Evolutionary conservation across 345 rosid genomes (phyloP).

Genomic region (Anacardium occidentale): DNA sequence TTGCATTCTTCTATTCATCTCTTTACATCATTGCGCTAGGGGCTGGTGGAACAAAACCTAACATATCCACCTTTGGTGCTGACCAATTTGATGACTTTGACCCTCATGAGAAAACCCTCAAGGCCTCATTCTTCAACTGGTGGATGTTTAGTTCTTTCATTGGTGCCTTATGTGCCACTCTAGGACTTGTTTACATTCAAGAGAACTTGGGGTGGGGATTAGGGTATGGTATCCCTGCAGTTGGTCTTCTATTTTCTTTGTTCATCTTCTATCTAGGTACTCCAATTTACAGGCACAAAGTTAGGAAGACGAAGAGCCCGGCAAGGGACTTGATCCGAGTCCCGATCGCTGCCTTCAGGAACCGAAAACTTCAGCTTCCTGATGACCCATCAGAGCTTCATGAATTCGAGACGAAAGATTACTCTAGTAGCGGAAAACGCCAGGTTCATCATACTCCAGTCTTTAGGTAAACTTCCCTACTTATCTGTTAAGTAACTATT

Average conservation of each 20-base stretch:
- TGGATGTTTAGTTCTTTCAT: conserved; percentile 91
- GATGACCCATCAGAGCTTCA: conserved; percentile 47
- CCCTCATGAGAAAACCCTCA: conserved; percentile 55
- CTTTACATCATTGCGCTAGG: conserved; percentile 81
- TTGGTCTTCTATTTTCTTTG: conserved; percentile 65
- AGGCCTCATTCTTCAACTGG: conserved; percentile 92
- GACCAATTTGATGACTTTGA: conserved; percentile 85
- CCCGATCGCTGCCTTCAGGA: conserved; percentile 52
- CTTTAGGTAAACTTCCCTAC: conserved; percentile 48
- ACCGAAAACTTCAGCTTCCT: conserved; percentile 58
- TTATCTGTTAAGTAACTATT: not conserved
- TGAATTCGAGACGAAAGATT: conserved; percentile 56
- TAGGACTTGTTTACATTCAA: conserved; percentile 83
- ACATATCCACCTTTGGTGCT: conserved; percentile 92
- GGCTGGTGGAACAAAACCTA: conserved; percentile 90
- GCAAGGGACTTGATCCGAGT: conserved; percentile 60
- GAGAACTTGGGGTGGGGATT: conserved; percentile 89
- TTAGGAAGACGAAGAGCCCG: conserved; percentile 54
- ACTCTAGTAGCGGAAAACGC: conserved; percentile 53
- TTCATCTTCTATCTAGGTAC: conserved; percentile 76
- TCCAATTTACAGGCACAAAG: conserved; percentile 78
- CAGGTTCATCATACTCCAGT: conserved; percentile 61
- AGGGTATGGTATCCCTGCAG: conserved; percentile 82
- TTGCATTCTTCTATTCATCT: conserved; percentile 64
- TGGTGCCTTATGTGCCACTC: conserved; percentile 72